Conservation (phyloP, 75 land plant genomes). For the Picea glauca region DNA sequence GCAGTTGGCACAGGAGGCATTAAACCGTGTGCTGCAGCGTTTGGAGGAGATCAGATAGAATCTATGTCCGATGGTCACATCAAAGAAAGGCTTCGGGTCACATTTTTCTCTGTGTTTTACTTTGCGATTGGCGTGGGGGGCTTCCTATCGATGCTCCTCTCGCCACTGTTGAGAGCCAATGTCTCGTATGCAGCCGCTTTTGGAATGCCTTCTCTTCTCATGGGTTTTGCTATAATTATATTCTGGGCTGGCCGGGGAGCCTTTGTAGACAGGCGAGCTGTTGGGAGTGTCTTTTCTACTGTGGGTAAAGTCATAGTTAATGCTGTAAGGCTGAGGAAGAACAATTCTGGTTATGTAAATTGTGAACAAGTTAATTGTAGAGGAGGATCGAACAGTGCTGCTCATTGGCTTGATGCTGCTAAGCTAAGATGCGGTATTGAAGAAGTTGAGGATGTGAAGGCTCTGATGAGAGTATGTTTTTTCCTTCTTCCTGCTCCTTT, state of each 20-base stretch:
- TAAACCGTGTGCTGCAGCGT: constrained; percentile 33
- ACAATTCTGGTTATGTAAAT: not conserved
- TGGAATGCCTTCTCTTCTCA: constrained; percentile 29
- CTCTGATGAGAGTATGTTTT: constrained; percentile 19
- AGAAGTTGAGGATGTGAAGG: constrained; percentile 39
- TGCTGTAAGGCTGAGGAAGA: constrained; percentile 17
- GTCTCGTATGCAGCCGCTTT: constrained; percentile 33
- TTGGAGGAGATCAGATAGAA: constrained; percentile 39
- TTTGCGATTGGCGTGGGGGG: constrained; percentile 31
- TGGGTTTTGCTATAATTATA: constrained; percentile 23
- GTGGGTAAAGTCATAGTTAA: constrained; percentile 22
- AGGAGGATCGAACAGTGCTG: not conserved
- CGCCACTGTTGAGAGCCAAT: constrained; percentile 22
- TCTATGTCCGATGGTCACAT: constrained; percentile 24
- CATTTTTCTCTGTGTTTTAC: constrained; percentile 33
- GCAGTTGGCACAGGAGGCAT: constrained; percentile 37
- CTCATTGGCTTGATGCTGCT: constrained; percentile 32
- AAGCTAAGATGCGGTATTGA: constrained; percentile 13
- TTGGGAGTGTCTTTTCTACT: constrained; percentile 26
- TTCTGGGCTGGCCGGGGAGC: constrained; percentile 26
- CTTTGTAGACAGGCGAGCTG: constrained; percentile 23
- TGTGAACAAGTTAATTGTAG: not conserved
- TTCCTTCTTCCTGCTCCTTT: constrained; percentile 29
- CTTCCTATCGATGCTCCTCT: constrained; percentile 25
- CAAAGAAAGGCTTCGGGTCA: constrained; percentile 22